Evolutionary conservation across 129 eudicot species (phyloP).

Genomic region (Oenanthe sinensis): DNA sequence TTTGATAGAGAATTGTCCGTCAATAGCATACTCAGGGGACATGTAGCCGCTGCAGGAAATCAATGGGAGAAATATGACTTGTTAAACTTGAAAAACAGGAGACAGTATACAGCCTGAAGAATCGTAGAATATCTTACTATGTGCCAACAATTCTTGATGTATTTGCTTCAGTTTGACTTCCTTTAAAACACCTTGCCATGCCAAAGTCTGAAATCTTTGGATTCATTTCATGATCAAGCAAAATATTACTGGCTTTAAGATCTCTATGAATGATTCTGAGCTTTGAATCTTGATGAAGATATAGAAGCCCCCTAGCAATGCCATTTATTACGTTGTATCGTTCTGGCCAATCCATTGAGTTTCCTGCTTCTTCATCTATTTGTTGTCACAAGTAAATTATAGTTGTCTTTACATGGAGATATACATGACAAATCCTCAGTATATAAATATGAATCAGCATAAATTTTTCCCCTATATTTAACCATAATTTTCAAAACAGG

Average conservation of each 20-base stretch:
- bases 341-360: background rate
- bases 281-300: background rate
- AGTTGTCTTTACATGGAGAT: too few species aligned
- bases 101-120: background rate
- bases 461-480: background rate
- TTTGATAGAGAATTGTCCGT: background rate
- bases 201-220: background rate
- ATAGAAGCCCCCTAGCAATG: background rate
- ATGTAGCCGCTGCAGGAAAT: background rate
- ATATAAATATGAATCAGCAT: background rate
- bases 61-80: background rate
- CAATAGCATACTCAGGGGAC: background rate
- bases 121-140: background rate
- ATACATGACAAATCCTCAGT: too few species aligned
- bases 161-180: background rate
- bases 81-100: background rate
- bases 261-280: background rate
- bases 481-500: background rate
- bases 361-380: background rate
- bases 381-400: background rate
- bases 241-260: background rate
- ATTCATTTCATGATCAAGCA: background rate
- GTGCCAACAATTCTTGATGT: background rate
- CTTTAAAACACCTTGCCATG: background rate
- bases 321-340: background rate